These are phyloP conservation scores for Wickerhamomyces kurtzmanii DNA, from an alignment of 805 yeast species.

Conservation along the genomic window DNA sequence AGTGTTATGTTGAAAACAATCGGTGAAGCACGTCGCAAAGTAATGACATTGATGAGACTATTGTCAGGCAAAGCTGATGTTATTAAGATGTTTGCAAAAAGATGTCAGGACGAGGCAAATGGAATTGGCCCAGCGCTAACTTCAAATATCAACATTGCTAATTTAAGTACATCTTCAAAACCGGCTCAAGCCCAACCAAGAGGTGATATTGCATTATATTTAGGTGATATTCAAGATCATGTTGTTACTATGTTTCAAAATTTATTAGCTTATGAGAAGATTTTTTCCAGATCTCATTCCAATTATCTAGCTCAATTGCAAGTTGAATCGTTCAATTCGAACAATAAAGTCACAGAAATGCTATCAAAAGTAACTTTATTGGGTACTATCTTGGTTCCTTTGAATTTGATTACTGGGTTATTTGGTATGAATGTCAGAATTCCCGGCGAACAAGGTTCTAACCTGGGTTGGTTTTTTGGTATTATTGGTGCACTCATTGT, in stretches of 20 bases:
- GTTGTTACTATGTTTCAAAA: conserved; percentile 93
- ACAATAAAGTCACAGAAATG: conserved; percentile 77
- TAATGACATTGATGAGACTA: conserved; percentile 86
- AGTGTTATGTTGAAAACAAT: conserved; percentile 69
- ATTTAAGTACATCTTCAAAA: conserved; percentile 13
- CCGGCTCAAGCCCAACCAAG: conserved; percentile 63
- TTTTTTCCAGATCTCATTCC: conserved; percentile 83
- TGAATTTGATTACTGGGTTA: conserved; percentile 82
- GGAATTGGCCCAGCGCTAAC: conserved; percentile 32
- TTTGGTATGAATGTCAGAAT: conserved; percentile 93
- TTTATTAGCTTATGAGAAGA: conserved; percentile 82
- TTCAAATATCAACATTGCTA: conserved; percentile 27
- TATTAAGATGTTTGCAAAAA: conserved; percentile 88
- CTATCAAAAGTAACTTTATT: conserved; percentile 81
- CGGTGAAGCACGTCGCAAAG: conserved; percentile 84
- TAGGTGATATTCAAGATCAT: conserved; percentile 97
- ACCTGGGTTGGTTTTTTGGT: conserved; percentile 60
- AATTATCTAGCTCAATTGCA: conserved; percentile 91
- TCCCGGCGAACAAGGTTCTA: conserved; percentile 51
- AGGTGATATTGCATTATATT: conserved; percentile 82
- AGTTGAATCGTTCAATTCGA: conserved; percentile 83
- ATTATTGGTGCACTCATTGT: conserved; percentile 43
- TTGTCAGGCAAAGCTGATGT: conserved; percentile 94
- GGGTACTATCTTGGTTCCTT: conserved; percentile 85
- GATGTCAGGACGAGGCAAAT: conserved; percentile 67